Conservation (phyloP, 495 filamentous ascomycete genomes). For the Amphirosellinia nigrospora region DNA sequence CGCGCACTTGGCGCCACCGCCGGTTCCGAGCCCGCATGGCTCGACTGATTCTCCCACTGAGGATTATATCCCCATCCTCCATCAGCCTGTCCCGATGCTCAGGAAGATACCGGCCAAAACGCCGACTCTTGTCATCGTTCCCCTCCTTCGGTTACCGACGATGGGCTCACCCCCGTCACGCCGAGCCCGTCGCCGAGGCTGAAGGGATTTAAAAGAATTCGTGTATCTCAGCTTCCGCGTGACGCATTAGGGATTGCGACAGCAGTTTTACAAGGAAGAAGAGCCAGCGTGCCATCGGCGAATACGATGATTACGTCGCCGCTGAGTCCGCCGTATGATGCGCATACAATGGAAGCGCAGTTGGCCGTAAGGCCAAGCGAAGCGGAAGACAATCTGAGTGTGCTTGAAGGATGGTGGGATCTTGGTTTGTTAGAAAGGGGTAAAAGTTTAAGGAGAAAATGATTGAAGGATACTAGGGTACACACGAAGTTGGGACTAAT, state of each 20-base stretch:
- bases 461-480: neutral
- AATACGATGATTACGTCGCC: constrained; percentile 31
- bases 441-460: constrained; percentile 34
- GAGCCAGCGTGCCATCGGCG: constrained; percentile 26
- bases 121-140: constrained; percentile 18
- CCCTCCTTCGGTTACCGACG: constrained; percentile 32
- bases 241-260: constrained; percentile 38
- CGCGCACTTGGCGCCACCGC: neutral
- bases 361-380: constrained; percentile 31
- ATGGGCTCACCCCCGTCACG: constrained; percentile 36
- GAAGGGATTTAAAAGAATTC: constrained; percentile 30
- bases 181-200: constrained; percentile 33
- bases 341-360: constrained; percentile 23
- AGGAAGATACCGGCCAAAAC: constrained; percentile 1
- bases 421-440: constrained; percentile 46
- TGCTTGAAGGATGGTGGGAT: constrained; percentile 57
- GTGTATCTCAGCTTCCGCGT: constrained; percentile 32
- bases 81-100: constrained; percentile 20
- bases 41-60: constrained; percentile 27
- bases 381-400: constrained; percentile 45
- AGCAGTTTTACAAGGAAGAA: constrained; percentile 22
- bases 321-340: constrained; percentile 27
- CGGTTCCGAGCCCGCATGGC: constrained; percentile 7
- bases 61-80: constrained; percentile 37
- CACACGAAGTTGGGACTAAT: constrained; percentile 11